Percentiles rank a stretch among this genome's conserved stretches.
Conservation (phyloP, 129 eudicot genomes). For the Rutidosis leptorrhynchoides region DNA sequence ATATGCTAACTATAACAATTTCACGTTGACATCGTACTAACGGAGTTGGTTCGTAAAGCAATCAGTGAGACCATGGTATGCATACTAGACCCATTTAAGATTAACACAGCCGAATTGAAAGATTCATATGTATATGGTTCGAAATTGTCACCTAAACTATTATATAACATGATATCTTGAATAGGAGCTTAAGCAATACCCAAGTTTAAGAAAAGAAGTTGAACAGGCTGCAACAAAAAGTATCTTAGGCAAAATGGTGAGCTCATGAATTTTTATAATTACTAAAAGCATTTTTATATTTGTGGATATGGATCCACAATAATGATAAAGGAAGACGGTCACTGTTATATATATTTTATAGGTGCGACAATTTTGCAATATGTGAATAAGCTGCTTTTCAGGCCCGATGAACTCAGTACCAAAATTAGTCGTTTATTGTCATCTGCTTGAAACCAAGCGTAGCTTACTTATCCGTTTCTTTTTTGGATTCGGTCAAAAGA, state of each 20-base stretch:
- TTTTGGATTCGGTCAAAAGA: slow-evolving; percentile 41
- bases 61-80: slow-evolving; percentile 44
- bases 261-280: slow-evolving; percentile 1
- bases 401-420: slow-evolving; percentile 48
- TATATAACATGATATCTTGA: background rate
- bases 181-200: slow-evolving; percentile 51
- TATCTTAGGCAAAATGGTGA: slow-evolving; percentile 49
- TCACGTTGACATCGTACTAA: slow-evolving; percentile 44
- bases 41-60: slow-evolving; percentile 48
- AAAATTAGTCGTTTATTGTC: slow-evolving; percentile 50
- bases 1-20: slow-evolving; percentile 15
- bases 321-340: no score
- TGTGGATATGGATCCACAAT: background rate
- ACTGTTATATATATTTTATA: slow-evolving; percentile 14
- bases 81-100: no score
- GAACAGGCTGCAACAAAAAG: slow-evolving; percentile 46
- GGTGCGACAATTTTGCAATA: slow-evolving; percentile 38
- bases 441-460: slow-evolving; percentile 52
- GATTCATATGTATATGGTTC: background rate
- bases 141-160: background rate
- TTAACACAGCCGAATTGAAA: no score
- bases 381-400: slow-evolving; percentile 44
- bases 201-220: slow-evolving; percentile 43
- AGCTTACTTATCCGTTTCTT: slow-evolving; percentile 41
- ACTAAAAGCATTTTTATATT: background rate